A percentile compares a stretch with the other conserved stretches of the same genome.
These are phyloP conservation scores for Aspergillus ochraceoroseus DNA, from an alignment of 2,329 filamentous ascomycete species.

Conservation along the genomic window DNA sequence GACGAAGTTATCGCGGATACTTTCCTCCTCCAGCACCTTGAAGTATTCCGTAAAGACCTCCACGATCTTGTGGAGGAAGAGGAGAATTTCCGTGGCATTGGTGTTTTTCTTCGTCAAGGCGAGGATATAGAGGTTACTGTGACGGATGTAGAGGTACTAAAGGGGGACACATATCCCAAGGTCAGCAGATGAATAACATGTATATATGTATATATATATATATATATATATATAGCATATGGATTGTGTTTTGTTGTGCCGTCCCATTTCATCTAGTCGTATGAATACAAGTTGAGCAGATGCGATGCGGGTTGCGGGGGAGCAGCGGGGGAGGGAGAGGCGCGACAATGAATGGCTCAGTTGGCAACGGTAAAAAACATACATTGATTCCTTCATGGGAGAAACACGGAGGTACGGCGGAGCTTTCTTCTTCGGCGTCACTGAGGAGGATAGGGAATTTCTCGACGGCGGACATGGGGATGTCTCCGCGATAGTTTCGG, in stretches of 20 bases:
- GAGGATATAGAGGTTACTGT: conserved; percentile 98
- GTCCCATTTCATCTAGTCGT: no score
- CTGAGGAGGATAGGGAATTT: conserved; percentile 94
- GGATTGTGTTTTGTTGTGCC: no score
- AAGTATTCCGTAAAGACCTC: conserved; percentile 99
- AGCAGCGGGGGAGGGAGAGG: conserved; percentile 11
- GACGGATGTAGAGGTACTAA: conserved; percentile 96
- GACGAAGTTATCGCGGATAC: conserved; percentile 98
- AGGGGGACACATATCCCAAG: conserved; percentile 2
- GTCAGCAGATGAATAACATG: background rate
- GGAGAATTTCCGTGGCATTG: conserved; percentile 95
- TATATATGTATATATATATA: no score
- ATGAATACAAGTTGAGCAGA: no score
- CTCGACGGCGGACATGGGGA: conserved; percentile 98
- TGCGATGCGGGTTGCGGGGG: conserved; percentile 18
- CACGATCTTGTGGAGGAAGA: conserved; percentile 96
- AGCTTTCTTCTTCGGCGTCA: conserved; percentile 98
- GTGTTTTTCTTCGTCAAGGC: conserved; percentile 98
- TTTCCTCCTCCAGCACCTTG: conserved; percentile 97
- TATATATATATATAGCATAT: no score
- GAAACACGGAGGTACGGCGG: conserved; percentile 94
- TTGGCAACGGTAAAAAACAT: conserved; percentile 40
- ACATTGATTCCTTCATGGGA: conserved; percentile 98
- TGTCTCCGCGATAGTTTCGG: conserved; percentile 96
- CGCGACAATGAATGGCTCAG: conserved; percentile 3